Conservation (phyloP, 345 rosid species). For the Lepidium africanum region DNA sequence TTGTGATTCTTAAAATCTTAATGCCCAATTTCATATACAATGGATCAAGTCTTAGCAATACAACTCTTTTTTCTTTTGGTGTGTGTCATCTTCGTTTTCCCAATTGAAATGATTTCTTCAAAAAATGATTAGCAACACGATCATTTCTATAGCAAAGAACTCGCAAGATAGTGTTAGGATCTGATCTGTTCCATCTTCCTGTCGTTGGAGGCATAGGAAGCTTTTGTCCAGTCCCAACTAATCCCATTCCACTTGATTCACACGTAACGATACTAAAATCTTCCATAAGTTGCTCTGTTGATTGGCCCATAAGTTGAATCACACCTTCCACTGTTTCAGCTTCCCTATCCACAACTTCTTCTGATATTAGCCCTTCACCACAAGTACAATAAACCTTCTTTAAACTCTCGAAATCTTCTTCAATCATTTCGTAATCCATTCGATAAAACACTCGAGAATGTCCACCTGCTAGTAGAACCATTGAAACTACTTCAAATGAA, state of each 20-base stretch:
- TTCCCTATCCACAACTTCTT: conserved; percentile 57
- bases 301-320: conserved; percentile 51
- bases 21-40: background rate
- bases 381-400: conserved; percentile 57
- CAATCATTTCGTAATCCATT: conserved; percentile 44
- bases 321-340: conserved; percentile 69
- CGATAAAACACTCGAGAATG: conserved; percentile 40
- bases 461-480: conserved; percentile 78
- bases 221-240: conserved; percentile 41
- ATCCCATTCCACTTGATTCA: conserved; percentile 49
- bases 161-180: conserved; percentile 73
- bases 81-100: conserved; percentile 49
- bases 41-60: background rate
- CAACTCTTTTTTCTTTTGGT: background rate
- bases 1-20: background rate
- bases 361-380: conserved; percentile 62
- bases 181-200: conserved; percentile 68
- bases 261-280: conserved; percentile 55
- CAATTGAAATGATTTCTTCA: conserved; percentile 65
- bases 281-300: conserved; percentile 66
- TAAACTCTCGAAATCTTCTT: conserved; percentile 63
- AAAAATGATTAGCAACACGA: conserved; percentile 50
- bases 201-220: conserved; percentile 76
- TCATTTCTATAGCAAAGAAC: conserved; percentile 73
- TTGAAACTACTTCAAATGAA: conserved; percentile 58